phyloP scores from a whole-genome alignment of 805 yeast genomes.

The Pichia insulana region DNA sequence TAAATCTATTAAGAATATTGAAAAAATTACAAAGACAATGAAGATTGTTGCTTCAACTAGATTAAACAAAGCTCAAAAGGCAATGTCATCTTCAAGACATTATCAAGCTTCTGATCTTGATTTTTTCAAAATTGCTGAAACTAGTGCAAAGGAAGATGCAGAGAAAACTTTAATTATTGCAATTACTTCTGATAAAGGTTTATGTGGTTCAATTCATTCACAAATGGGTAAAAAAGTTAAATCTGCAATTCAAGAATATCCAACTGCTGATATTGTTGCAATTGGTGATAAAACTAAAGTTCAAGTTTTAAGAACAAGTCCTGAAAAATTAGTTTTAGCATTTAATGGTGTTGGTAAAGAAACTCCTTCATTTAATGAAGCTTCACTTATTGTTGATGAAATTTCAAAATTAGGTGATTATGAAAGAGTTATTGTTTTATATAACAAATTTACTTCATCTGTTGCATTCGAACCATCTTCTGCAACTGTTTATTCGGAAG shows the following conservation, averaged over 20 bases:
- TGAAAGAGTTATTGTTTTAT: slow-evolving; percentile 70
- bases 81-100: slow-evolving; percentile 80
- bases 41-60: slow-evolving; percentile 98
- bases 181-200: slow-evolving; percentile 93
- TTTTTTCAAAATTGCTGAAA: slow-evolving; percentile 76
- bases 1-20: slow-evolving; percentile 96
- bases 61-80: slow-evolving; percentile 89
- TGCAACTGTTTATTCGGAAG: slow-evolving; percentile 58
- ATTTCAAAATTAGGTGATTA: slow-evolving; percentile 61
- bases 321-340: slow-evolving; percentile 59
- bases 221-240: slow-evolving; percentile 88
- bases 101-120: slow-evolving; percentile 74
- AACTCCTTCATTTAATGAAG: slow-evolving; percentile 89
- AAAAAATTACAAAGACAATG: slow-evolving; percentile 99
- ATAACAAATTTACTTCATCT: slow-evolving; percentile 81
- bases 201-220: slow-evolving; percentile 97
- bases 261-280: slow-evolving; percentile 71
- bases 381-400: slow-evolving; percentile 81
- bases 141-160: slow-evolving; percentile 39
- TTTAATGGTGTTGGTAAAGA: slow-evolving; percentile 93
- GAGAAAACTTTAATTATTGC: slow-evolving; percentile 73
- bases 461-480: slow-evolving; percentile 82
- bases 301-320: slow-evolving; percentile 79
- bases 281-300: slow-evolving; percentile 92
- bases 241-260: slow-evolving; percentile 48